Base-by-base conservation (phyloP, 2,329 filamentous ascomycete species). In the Trichoderma hamatum region DNA sequence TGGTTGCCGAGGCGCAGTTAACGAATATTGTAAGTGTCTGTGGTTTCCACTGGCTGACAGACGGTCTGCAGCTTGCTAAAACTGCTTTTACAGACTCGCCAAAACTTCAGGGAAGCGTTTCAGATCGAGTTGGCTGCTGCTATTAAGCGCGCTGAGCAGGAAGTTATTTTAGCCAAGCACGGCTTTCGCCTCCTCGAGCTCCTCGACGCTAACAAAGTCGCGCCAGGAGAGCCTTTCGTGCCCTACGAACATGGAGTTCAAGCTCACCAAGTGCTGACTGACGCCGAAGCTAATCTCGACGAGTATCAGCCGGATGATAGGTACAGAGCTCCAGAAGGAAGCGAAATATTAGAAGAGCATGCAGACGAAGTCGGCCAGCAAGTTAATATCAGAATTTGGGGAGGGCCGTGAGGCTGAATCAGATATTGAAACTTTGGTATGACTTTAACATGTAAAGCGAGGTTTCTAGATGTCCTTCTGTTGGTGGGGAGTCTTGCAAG, bases 81-180 rank as follows among this genome's bases (percentile, higher is more conserved):
- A 16, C 28, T 52, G 1, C 21, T 5, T 28, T 43, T 19, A 28
- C 19, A 96, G 92, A 98, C 96, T 43, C 92, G 96, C 69, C 92
- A 96, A 81, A 98, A 97, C 82, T 86, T 99, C 82, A 97, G 97
- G 82, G 93, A 97, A 81, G 93, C 96, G 28, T 98, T 95, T 78
- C 92, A 94, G 73, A 81, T 92, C 70, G 94, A 98, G 78, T 92
- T 97, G 72, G 88, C 92, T 19, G 94, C 94, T 70, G 92, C 94
- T 24, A 97, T 99, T 74, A 96, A 99, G 84, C 92, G 95, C 36
- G 94, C 94, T 28, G 96, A 98, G 84, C 98, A 98, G 83, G 96
- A 99, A 79, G 92, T 95, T 75, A 92, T 99, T 70, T 87, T 99
- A 19, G 95, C 96, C 69, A 92, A 92, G 75, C 94, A 98, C 78